Percentiles rank a stretch among this genome's conserved stretches.
Evolutionary conservation across 75 land plant genomes (phyloP).

Genomic region (Selaginella tamariscina): DNA sequence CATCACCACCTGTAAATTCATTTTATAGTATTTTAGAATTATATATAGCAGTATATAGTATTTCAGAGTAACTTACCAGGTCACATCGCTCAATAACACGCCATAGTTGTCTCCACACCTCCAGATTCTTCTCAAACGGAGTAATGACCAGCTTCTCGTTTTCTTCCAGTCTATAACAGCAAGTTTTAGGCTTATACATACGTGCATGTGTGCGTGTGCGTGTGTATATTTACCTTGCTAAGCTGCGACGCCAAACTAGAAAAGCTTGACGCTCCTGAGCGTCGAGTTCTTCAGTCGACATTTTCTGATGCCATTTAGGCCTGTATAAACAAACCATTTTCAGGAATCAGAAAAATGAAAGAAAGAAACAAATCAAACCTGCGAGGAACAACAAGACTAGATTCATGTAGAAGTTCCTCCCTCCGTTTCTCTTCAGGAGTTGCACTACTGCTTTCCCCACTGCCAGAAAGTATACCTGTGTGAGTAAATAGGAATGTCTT

Average conservation of each 20-base stretch:
- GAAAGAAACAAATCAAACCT: constrained; percentile 31
- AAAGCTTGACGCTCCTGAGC: constrained; percentile 62
- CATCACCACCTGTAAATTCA: constrained; percentile 60
- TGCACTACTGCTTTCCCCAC: neutral
- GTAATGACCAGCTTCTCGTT: constrained; percentile 92
- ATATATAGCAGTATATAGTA: no score
- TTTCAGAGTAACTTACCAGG: constrained; percentile 38
- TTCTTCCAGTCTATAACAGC: constrained; percentile 59
- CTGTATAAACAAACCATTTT: constrained; percentile 16
- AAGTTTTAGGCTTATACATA: neutral
- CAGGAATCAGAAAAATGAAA: neutral
- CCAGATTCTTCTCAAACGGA: constrained; percentile 94
- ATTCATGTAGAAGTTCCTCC: constrained; percentile 75
- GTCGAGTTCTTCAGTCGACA: constrained; percentile 83
- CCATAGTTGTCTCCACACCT: constrained; percentile 98
- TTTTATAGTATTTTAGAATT: neutral
- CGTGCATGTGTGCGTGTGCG: neutral
- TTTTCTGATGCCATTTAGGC: constrained; percentile 46
- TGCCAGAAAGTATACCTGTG: no score
- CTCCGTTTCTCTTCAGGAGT: constrained; percentile 35
- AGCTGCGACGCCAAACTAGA: constrained; percentile 69
- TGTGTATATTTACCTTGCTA: constrained; percentile 46
- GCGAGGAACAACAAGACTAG: constrained; percentile 65
- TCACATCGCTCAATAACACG: constrained; percentile 91
- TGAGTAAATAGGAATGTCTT: no score